Evolutionary conservation across 371 early-diverging fungal genomes (phyloP), one percentile per base, ranked within the genome.

Genomic region (Gilbertella persicaria): DNA sequence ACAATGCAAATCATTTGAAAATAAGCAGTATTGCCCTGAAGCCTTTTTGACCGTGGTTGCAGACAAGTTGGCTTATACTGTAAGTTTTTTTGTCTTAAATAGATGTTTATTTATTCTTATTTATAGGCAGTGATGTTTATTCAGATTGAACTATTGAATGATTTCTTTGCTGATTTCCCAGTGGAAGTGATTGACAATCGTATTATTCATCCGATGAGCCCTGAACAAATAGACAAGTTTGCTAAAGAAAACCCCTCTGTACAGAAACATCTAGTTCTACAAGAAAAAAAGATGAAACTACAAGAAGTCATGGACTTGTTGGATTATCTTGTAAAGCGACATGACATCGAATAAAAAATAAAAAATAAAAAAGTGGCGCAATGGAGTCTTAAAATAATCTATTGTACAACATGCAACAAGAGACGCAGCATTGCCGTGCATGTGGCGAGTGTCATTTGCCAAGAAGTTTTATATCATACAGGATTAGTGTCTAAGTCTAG

Each of bases 81-180:
- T 68, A 68, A 61, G 69, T 56, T n/a, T 4, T 10, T 44, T 16
- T 24, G 3, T 2, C 6, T n/a, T n/a, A n/a, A n/a, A n/a, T n/a
- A n/a, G n/a, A n/a, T n/a, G n/a, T n/a, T n/a, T 10, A 7, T 9
- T 21, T 33, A 30, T 44, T 5, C 9, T 36, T 41, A 49, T 16
- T 40, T 16, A 23, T 56, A 73, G 73, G 89, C 91, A 26, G 95
- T 93, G 43, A 90, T 95, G 90, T 98, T 96, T 64, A 93, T 98
- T 55, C 92, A 93, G 66, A 88, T 94, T 4, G 98, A 98, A 66
- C 80, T 97, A 41, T 71, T 98, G 67, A 92, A 93, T 64, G 98
- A 98, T 69, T 96, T 97, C 82, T 94, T 95, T 68, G 94, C 93
- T 85, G 94, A 95, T 67, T 82, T 97, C 63, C 96, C 96, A 28